A percentile compares a stretch with the other conserved stretches of the same genome.
Evolutionary conservation across 345 rosid genomes (phyloP).

Genomic region (Eutrema japonicum): DNA sequence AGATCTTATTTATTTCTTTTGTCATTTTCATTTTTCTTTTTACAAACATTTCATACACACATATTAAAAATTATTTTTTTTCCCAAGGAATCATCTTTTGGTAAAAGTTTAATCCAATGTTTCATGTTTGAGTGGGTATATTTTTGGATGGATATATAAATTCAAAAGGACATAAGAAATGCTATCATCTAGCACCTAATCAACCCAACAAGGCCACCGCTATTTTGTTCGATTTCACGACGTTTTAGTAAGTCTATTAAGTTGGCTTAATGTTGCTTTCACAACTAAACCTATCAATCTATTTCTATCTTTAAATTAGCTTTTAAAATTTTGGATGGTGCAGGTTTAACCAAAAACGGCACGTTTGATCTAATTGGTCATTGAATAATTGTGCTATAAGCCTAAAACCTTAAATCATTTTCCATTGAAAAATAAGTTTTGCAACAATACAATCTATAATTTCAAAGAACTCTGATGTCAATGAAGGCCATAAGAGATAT

Average conservation of each 20-base stretch:
- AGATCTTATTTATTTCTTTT: not conserved
- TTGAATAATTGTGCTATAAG: not conserved
- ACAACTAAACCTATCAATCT: slow-evolving; percentile 36
- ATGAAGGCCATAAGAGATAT: too few species aligned
- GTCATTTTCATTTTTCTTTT: not conserved
- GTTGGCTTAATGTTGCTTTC: slow-evolving; percentile 39
- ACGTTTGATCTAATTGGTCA: not conserved
- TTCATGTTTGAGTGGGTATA: slow-evolving; percentile 32
- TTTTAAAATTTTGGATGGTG: not conserved
- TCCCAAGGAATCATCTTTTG: slow-evolving; percentile 5
- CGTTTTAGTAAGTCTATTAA: slow-evolving; percentile 31
- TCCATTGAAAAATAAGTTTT: not conserved
- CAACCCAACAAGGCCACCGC: slow-evolving; percentile 32
- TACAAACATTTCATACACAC: not conserved
- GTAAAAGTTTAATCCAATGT: slow-evolving; percentile 2
- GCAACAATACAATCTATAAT: too few species aligned
- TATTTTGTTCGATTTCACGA: slow-evolving; percentile 7
- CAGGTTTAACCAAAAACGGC: slow-evolving; percentile 35
- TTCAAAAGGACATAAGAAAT: slow-evolving; percentile 20
- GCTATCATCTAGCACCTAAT: slow-evolving; percentile 33
- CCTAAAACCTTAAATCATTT: not conserved
- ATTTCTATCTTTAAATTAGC: not conserved
- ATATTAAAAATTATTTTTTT: not conserved
- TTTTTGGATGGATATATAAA: slow-evolving; percentile 9
- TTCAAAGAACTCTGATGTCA: too few species aligned